Evolutionary conservation across 495 filamentous ascomycete species (phyloP), one percentile per base, ranked within the genome.

Genomic region (Collariella sp.): DNA sequence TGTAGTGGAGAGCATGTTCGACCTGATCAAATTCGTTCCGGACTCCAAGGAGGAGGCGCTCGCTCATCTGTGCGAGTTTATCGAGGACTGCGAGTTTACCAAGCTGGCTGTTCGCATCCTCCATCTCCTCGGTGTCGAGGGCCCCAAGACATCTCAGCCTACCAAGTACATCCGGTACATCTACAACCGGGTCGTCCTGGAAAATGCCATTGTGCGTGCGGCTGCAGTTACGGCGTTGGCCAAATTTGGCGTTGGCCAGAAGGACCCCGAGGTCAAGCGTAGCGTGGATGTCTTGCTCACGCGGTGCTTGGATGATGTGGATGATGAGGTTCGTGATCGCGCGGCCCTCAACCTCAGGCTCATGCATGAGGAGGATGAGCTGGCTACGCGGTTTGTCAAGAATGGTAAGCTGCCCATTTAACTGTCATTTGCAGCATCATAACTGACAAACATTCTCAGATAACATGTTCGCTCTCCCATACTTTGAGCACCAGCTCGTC

Each of bases 91-190:
- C 76, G 93, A 99, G 64, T 99, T 96, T 69, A 96, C 93, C 16
- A 99, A 99, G 72, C 79, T 99, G 49, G 91, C 94, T 34, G 91
- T 99, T 45, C 83, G 94, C 41, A 89, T 97, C 56, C 74, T 99
- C 35, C 91, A 97, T 72, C 79, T 97, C 24, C 81, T 99, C 31
- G 93, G 94, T 59, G 77, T 87, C 22, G 93, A 99, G 74, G 94
- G 93, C 18, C 94, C 94, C 31, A 94, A 90, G 76, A 97, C 94
- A 5, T 83, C 87, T 5, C 87, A 95, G 59, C 94, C 93, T 3
- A 97, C 91, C 50, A 97, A 97, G 76, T 99, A 96, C 61, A 94
- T 99, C 64, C 87, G 93, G 12, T 99, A 99, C 70, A 97, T 99
- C 61, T 99, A 99, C 72, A 99, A 99, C 74, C 84, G 93, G 33